A percentile compares a stretch with the other conserved stretches of the same genome.
Evolutionary conservation across 1,284 basidiomycete species (phyloP).

Genomic region (Sanghuangporus sanghuang): DNA sequence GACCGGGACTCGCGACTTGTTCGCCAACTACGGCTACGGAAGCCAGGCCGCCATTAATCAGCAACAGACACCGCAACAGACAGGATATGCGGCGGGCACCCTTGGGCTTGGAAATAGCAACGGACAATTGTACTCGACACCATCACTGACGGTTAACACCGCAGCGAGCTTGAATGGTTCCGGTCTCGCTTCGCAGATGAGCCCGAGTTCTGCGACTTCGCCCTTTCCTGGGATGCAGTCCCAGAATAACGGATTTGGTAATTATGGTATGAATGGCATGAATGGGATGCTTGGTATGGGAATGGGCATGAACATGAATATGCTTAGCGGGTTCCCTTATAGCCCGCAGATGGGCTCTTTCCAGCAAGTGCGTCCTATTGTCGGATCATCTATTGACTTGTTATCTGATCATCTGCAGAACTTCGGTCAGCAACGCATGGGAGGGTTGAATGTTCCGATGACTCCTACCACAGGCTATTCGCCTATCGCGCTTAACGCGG

Average conservation of each 20-base stretch:
- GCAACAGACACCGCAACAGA: slow-evolving; percentile 39
- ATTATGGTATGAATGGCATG: slow-evolving; percentile 69
- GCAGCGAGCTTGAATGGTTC: slow-evolving; percentile 43
- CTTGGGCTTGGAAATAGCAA: slow-evolving; percentile 12
- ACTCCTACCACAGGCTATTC: slow-evolving; percentile 60
- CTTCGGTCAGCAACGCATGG: slow-evolving; percentile 51
- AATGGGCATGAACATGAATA: slow-evolving; percentile 48
- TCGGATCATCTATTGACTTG: slow-evolving; percentile 9
- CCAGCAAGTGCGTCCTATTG: slow-evolving; percentile 43
- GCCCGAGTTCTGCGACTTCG: slow-evolving; percentile 51
- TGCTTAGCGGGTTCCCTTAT: slow-evolving; percentile 58
- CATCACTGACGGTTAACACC: slow-evolving; percentile 62
- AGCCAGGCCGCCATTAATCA: slow-evolving; percentile 61
- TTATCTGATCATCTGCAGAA: slow-evolving; percentile 25
- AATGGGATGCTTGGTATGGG: slow-evolving; percentile 59
- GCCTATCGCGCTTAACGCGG: slow-evolving; percentile 62
- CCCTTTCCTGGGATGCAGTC: slow-evolving; percentile 32
- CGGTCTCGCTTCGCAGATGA: slow-evolving; percentile 54
- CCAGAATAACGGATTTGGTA: slow-evolving; percentile 47
- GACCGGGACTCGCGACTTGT: slow-evolving; percentile 47
- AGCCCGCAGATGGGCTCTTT: slow-evolving; percentile 63
- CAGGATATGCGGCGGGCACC: slow-evolving; percentile 12
- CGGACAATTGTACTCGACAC: slow-evolving; percentile 64
- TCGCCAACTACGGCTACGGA: slow-evolving; percentile 80
- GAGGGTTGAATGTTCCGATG: slow-evolving; percentile 57